Evolutionary conservation across 1,284 basidiomycete species (phyloP).

Genomic region (Gomphus bonarii): DNA sequence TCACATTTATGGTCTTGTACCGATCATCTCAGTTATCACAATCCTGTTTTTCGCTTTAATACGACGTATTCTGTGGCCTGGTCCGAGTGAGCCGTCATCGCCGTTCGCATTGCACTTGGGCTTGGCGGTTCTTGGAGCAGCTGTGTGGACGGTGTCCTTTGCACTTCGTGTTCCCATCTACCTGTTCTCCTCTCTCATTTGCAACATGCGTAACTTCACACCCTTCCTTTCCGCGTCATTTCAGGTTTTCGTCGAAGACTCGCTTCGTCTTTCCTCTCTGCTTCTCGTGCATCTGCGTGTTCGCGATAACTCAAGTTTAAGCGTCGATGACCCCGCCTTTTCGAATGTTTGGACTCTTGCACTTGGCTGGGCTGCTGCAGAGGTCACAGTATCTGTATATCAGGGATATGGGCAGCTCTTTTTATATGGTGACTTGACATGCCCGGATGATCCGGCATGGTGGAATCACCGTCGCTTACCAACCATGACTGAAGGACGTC

Average conservation of each 20-base stretch:
- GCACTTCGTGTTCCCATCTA: constrained; percentile 44
- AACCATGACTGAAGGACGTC: too few relatives aligned
- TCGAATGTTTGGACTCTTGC: constrained; percentile 62
- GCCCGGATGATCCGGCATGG: constrained; percentile 23
- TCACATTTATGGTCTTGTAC: constrained; percentile 44
- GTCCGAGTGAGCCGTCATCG: not conserved
- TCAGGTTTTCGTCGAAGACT: constrained; percentile 38
- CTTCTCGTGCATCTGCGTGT: constrained; percentile 18
- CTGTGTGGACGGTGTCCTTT: constrained; percentile 51
- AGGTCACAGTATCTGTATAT: constrained; percentile 47
- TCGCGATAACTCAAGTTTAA: not conserved
- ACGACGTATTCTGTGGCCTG: constrained; percentile 9
- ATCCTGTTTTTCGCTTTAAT: constrained; percentile 31
- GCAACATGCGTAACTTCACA: constrained; percentile 23
- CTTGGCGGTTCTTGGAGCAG: constrained; percentile 36
- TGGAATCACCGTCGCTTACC: not conserved
- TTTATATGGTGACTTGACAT: constrained; percentile 57
- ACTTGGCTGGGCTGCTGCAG: constrained; percentile 58
- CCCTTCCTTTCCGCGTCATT: constrained; percentile 38
- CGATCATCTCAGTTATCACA: constrained; percentile 36
- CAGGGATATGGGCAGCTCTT: constrained; percentile 60
- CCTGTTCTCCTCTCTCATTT: constrained; percentile 18
- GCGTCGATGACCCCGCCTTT: constrained; percentile 49
- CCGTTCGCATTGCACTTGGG: constrained; percentile 14
- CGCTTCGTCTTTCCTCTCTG: constrained; percentile 45